These are phyloP conservation scores for Orychophragmus violaceus DNA, from an alignment of 345 rosid genomes.

Conservation along the genomic window DNA sequence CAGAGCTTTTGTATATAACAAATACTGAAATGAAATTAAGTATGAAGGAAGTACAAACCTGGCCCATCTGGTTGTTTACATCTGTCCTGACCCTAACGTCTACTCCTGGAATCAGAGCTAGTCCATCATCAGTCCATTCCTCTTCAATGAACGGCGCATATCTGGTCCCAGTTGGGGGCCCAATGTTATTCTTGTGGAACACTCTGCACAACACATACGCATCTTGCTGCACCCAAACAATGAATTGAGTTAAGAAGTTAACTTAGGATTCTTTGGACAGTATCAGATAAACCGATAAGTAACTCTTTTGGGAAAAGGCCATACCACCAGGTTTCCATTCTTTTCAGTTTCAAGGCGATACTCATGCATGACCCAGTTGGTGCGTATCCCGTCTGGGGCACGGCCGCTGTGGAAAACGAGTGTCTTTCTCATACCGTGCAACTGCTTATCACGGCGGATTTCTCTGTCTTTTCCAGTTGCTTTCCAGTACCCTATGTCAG, in stretches of 20 bases:
- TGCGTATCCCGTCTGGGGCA: slow-evolving; percentile 80
- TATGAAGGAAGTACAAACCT: slow-evolving; percentile 37
- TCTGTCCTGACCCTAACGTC: slow-evolving; percentile 35
- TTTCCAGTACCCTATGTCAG: slow-evolving; percentile 83
- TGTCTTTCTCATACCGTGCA: slow-evolving; percentile 80
- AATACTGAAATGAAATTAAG: neutral
- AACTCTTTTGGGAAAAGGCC: neutral
- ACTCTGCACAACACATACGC: slow-evolving; percentile 79
- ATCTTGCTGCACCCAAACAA: slow-evolving; percentile 44
- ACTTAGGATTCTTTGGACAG: neutral
- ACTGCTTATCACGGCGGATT: slow-evolving; percentile 39
- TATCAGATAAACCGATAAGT: neutral
- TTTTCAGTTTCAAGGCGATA: slow-evolving; percentile 67
- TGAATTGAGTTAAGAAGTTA: neutral
- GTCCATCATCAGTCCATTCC: slow-evolving; percentile 60
- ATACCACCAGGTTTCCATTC: slow-evolving; percentile 46
- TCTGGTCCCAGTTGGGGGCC: slow-evolving; percentile 82
- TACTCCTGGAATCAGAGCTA: slow-evolving; percentile 54
- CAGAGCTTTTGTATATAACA: neutral
- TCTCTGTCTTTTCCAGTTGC: slow-evolving; percentile 87
- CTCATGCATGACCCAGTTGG: slow-evolving; percentile 99
- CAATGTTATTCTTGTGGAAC: slow-evolving; percentile 84
- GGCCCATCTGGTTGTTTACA: slow-evolving; percentile 28
- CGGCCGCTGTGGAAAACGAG: slow-evolving; percentile 83
- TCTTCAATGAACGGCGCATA: slow-evolving; percentile 80